Evolutionary conservation across 495 filamentous ascomycete species (phyloP).

Genomic region (Hyaloscypha variabilis): DNA sequence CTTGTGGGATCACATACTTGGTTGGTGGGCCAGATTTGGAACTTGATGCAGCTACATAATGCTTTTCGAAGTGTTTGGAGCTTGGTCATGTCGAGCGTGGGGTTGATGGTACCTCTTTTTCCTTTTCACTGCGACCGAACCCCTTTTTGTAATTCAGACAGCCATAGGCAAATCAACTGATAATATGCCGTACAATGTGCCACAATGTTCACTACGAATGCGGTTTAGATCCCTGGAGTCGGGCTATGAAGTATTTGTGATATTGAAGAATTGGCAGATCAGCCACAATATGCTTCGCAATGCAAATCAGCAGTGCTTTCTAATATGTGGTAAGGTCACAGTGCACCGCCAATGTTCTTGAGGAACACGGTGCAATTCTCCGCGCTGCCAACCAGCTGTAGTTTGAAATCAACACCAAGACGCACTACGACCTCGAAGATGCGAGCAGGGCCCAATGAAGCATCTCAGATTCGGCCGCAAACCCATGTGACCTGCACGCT

Average conservation of each 20-base stretch:
- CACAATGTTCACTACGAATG: too few relatives aligned
- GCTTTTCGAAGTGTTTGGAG: constrained; percentile 28
- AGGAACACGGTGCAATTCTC: not conserved
- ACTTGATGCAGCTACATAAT: constrained; percentile 30
- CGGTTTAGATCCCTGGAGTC: too few relatives aligned
- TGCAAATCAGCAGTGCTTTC: too few relatives aligned
- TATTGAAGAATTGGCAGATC: too few relatives aligned
- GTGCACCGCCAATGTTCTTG: not conserved
- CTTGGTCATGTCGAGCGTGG: constrained; percentile 29
- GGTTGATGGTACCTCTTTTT: constrained; percentile 27
- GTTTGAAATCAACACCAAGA: not conserved
- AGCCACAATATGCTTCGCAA: too few relatives aligned
- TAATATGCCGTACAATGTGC: not conserved
- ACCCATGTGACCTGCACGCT: constrained; percentile 21
- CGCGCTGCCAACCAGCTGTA: not conserved
- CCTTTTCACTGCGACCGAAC: constrained; percentile 23
- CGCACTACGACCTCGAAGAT: constrained; percentile 1
- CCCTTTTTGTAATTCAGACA: constrained; percentile 29
- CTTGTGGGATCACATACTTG: constrained; percentile 33
- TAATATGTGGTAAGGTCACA: too few relatives aligned
- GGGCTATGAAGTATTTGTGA: too few relatives aligned
- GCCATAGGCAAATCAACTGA: constrained; percentile 15
- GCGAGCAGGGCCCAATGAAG: constrained; percentile 15
- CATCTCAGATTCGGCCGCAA: not conserved
- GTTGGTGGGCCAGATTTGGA: constrained; percentile 32